Evolutionary conservation across 1,139 yeast genomes (phyloP).

Genomic region (Nakaseomyces kungkrabaensis): DNA sequence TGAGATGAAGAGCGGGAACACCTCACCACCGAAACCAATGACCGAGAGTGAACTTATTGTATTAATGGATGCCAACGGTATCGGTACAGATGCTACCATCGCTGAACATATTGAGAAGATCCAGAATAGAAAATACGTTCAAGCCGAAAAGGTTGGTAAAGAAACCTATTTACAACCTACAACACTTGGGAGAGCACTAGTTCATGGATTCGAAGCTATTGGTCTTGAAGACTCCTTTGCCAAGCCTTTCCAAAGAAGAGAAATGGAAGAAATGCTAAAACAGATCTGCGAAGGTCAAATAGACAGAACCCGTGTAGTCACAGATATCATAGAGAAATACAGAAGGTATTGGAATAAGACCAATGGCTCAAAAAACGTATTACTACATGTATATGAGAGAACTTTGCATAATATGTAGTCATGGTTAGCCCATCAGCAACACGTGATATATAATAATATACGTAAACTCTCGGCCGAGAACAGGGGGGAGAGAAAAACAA

Average conservation of each 20-base stretch:
- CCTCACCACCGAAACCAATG: constrained; percentile 70
- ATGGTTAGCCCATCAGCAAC: not conserved
- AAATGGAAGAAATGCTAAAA: constrained; percentile 58
- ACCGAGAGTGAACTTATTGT: constrained; percentile 91
- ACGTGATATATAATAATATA: not conserved
- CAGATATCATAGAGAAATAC: constrained; percentile 50
- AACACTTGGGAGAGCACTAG: constrained; percentile 73
- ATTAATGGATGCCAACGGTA: constrained; percentile 93
- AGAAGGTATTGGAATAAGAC: constrained; percentile 45
- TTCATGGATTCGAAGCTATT: constrained; percentile 77
- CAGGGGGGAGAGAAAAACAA: too few species aligned
- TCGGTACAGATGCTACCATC: constrained; percentile 98
- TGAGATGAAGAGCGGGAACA: constrained; percentile 60
- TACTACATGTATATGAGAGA: constrained; percentile 25
- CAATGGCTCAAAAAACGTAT: constrained; percentile 18
- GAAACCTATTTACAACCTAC: constrained; percentile 59
- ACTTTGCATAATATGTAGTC: not conserved
- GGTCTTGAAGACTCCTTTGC: constrained; percentile 71
- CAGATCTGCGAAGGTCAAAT: constrained; percentile 58
- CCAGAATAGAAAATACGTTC: constrained; percentile 53
- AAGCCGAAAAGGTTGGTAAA: constrained; percentile 36
- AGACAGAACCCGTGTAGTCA: constrained; percentile 45
- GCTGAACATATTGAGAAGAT: constrained; percentile 94
- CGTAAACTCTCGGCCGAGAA: constrained; percentile 1
- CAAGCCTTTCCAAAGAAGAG: constrained; percentile 78